phyloP scores from a whole-genome alignment of 2,329 filamentous ascomycete species.

The Penicillium sclerotiorum region DNA sequence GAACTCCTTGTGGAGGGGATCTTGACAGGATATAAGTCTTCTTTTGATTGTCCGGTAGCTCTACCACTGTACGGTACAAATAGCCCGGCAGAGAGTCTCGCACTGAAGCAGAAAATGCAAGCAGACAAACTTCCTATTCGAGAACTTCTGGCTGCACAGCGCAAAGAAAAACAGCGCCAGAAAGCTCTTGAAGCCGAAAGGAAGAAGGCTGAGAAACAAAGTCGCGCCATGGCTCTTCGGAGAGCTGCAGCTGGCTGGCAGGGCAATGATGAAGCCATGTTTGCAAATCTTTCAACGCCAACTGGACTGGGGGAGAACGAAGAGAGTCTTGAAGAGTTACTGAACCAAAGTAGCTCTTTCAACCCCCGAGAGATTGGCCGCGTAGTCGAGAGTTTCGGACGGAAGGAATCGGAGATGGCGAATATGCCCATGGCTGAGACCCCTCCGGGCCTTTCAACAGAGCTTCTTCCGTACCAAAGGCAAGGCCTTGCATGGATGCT shows the following conservation, averaged over 20 bases:
- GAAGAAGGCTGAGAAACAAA: constrained; percentile 41
- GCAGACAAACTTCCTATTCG: constrained; percentile 63
- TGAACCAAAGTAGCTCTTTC: constrained; percentile 67
- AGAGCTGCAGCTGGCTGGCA: constrained; percentile 30
- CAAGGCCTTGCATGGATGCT: constrained; percentile 82
- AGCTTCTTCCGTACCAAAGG: constrained; percentile 76
- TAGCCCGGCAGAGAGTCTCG: constrained; percentile 54
- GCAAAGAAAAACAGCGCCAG: constrained; percentile 45
- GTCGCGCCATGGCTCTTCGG: constrained; percentile 28
- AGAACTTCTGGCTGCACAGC: constrained; percentile 57
- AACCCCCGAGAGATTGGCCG: constrained; percentile 66
- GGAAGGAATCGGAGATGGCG: constrained; percentile 69
- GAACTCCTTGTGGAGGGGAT: constrained; percentile 68
- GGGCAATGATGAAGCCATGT: constrained; percentile 29
- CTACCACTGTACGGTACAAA: constrained; percentile 71
- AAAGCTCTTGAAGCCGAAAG: constrained; percentile 57
- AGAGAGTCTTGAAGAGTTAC: constrained; percentile 63
- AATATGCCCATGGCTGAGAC: constrained; percentile 73
- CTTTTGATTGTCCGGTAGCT: constrained; percentile 72
- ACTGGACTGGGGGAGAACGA: constrained; percentile 26
- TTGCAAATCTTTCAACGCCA: constrained; percentile 39
- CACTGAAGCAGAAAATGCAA: constrained; percentile 65
- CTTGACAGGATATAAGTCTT: constrained; percentile 66
- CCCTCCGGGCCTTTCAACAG: constrained; percentile 65
- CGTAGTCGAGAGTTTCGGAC: constrained; percentile 69